A percentile compares a stretch with the other conserved stretches of the same genome.
Evolutionary conservation across 768 basidiomycete genomes (phyloP).

Genomic region (Mycena filopes): DNA sequence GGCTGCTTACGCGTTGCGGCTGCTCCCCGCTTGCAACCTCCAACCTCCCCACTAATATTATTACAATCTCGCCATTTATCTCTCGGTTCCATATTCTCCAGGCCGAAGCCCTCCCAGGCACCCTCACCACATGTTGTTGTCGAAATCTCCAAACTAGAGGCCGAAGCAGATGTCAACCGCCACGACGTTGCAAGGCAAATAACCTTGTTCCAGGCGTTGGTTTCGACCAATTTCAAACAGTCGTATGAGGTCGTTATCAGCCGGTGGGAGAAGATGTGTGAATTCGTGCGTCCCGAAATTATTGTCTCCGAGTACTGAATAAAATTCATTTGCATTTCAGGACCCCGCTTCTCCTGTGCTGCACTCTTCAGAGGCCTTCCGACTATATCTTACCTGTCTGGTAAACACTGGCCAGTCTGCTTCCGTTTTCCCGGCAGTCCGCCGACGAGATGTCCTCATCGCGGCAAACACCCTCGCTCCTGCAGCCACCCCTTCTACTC

Average conservation of each 20-base stretch:
- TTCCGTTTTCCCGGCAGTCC: constrained; percentile 73
- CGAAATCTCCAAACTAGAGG: constrained; percentile 78
- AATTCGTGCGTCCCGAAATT: constrained; percentile 73
- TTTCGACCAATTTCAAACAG: constrained; percentile 70
- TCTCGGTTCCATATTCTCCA: constrained; percentile 58
- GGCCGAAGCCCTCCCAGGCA: constrained; percentile 54
- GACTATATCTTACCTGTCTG: constrained; percentile 78
- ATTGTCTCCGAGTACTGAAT: constrained; percentile 4
- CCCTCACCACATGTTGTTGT: constrained; percentile 76
- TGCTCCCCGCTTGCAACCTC: constrained; percentile 16
- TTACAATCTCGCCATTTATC: constrained; percentile 46
- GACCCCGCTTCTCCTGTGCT: constrained; percentile 76
- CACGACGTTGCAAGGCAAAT: constrained; percentile 77
- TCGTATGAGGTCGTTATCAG: constrained; percentile 79
- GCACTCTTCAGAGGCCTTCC: constrained; percentile 76
- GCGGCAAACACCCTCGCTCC: constrained; percentile 42
- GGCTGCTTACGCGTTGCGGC: constrained; percentile 21
- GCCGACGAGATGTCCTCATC: constrained; percentile 73
- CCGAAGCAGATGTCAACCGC: constrained; percentile 79
- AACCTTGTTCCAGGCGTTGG: constrained; percentile 72
- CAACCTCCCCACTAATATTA: constrained; percentile 31
- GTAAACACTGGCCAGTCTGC: constrained; percentile 65
- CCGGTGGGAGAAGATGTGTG: constrained; percentile 86
- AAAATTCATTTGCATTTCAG: constrained; percentile 48
- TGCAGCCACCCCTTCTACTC: constrained; percentile 18